Base-by-base conservation (phyloP, 352 stramenopile genomes). In the Phytopythium chamaehyphon region DNA sequence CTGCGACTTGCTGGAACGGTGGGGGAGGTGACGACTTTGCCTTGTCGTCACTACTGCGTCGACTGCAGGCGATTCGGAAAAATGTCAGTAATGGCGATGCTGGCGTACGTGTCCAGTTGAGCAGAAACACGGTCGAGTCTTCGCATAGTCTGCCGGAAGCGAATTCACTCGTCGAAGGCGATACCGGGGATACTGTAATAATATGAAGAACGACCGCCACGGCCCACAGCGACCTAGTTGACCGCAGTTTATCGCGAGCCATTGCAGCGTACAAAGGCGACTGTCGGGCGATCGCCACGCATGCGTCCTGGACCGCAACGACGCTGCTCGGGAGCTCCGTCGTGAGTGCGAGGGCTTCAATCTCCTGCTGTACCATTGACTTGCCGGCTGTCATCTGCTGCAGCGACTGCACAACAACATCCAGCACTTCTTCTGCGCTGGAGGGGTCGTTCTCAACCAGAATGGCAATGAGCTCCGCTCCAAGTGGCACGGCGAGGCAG, bases 381-480 rank as follows among this genome's bases (percentile, higher is more conserved):
- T 69, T 64, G 42, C 51, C 31, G 10, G 35, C 16, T 1, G 59
- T 42, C 6, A 57, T 45, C 8, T 66, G 54, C 33, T 64, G 47
- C 6, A 83, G 56, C 11, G 57, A 55, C 6, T 53, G 22, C n/a
- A 81, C 55, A 6, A 83, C n/a, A 3, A 59, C 59, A 19, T 72
- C 57, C 46, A 84, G 39, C 9, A 88, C 57, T 14, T 68, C 35
- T 28, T 73, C 55, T 7, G 75, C 59, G 24, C 56, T 60, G 0
- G 61, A 64, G 8, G 73, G 73, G 42, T 88, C 73, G 51, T 88
- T 88, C 10, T 72, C 53, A 5, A 76, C 69, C 8, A 88, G 21
- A 39, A 61, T 61, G 40, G 71, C 58, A 4, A 88, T 36, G 23
- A 88, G 39, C 9, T 67, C 55, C 19, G 68, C 62, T 18, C 69